Conservation (phyloP, 305 asterid species). For the Solanum hybrid region DNA sequence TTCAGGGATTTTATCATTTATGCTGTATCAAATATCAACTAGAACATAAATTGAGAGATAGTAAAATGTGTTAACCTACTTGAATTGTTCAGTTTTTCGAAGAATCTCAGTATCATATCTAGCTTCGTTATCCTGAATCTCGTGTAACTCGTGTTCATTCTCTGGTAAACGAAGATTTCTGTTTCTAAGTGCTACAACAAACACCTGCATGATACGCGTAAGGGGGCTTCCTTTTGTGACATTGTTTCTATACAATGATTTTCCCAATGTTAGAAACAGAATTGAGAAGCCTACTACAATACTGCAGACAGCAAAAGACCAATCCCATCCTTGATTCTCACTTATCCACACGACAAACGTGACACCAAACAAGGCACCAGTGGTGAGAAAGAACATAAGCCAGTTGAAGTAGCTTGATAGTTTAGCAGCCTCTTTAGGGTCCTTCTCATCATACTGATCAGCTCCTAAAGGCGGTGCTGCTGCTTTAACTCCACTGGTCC, state of each 20-base stretch:
- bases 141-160: constrained; percentile 30
- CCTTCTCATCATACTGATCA: constrained; percentile 57
- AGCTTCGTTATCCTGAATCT: constrained; percentile 34
- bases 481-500: constrained; percentile 57
- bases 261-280: constrained; percentile 40
- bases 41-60: background rate
- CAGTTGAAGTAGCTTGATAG: constrained; percentile 67
- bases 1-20: background rate
- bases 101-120: constrained; percentile 33
- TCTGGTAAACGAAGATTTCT: constrained; percentile 35
- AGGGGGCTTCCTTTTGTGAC: constrained; percentile 53
- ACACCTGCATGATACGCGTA: constrained; percentile 41
- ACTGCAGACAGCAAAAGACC: constrained; percentile 53
- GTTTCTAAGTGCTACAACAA: constrained; percentile 47
- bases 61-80: constrained; percentile 18
- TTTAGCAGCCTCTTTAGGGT: constrained; percentile 40
- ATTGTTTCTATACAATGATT: constrained; percentile 33
- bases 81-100: constrained; percentile 53
- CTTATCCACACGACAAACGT: constrained; percentile 63
- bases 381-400: constrained; percentile 37
- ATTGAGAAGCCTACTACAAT: constrained; percentile 32
- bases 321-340: constrained; percentile 60
- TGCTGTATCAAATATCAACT: background rate
- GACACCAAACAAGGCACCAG: constrained; percentile 54
- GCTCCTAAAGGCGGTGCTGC: constrained; percentile 70